Conservation (phyloP, 2,329 filamentous ascomycete genomes). For the Taxawa tesnikishii region DNA sequence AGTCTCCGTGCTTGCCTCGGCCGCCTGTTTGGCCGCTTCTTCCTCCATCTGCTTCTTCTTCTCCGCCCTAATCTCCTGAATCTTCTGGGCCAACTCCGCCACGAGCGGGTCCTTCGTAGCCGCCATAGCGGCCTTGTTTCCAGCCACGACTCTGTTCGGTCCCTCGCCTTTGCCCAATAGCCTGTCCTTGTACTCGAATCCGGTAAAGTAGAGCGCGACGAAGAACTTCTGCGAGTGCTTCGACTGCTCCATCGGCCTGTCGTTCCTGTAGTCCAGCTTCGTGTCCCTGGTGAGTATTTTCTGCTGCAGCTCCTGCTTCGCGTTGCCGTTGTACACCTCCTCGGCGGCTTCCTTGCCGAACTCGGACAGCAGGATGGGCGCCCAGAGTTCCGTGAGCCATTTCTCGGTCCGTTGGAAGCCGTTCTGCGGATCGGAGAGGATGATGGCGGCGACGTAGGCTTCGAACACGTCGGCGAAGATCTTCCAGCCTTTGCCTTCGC, state of each 20-base stretch:
- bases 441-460: conserved; percentile 70
- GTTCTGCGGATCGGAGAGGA: conserved; percentile 51
- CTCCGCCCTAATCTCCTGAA: too few relatives aligned
- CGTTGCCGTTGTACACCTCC: conserved; percentile 5
- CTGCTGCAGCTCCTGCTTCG: conserved; percentile 7
- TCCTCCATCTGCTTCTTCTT: too few relatives aligned
- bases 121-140: conserved; percentile 51
- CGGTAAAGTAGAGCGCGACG: conserved; percentile 53
- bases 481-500: conserved; percentile 50
- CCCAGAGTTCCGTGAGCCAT: conserved; percentile 72
- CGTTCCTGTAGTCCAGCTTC: conserved; percentile 4
- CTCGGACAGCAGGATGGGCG: conserved; percentile 40
- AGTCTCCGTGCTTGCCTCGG: too few relatives aligned
- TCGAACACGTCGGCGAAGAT: conserved; percentile 81
- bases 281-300: conserved; percentile 3
- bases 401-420: conserved; percentile 50
- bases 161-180: conserved; percentile 52
- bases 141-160: conserved; percentile 57
- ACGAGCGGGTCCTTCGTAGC: too few relatives aligned
- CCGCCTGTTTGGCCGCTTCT: too few relatives aligned
- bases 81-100: too few relatives aligned
- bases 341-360: conserved; percentile 1
- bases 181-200: conserved; percentile 54
- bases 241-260: conserved; percentile 16
- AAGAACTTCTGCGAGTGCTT: conserved; percentile 42